Evolutionary conservation across 768 basidiomycete species (phyloP).

Genomic region (Tulasnella sp.): DNA sequence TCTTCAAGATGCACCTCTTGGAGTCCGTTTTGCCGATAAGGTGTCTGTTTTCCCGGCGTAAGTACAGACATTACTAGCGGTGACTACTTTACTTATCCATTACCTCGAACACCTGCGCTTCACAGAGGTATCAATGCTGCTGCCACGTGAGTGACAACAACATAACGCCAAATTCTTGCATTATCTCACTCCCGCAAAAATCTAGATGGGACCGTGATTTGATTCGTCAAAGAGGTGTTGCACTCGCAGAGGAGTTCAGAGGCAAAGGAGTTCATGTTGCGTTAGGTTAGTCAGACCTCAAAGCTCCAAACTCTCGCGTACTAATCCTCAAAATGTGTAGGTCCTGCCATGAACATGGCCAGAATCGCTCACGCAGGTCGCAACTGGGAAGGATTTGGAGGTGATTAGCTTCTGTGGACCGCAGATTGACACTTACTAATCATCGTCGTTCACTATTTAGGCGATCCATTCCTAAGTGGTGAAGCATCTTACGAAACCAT

Average conservation of each 20-base stretch:
- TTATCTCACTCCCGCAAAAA: constrained; percentile 2
- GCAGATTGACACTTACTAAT: neutral
- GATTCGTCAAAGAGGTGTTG: constrained; percentile 59
- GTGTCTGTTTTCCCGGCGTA: constrained; percentile 73
- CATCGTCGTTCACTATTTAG: constrained; percentile 38
- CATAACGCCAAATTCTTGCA: no score
- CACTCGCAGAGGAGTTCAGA: constrained; percentile 71
- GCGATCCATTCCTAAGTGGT: constrained; percentile 76
- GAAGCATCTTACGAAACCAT: constrained; percentile 67
- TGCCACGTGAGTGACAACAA: constrained; percentile 55
- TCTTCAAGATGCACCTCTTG: constrained; percentile 56
- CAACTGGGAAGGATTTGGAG: constrained; percentile 70
- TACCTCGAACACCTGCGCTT: no score
- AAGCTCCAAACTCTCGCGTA: constrained; percentile 1
- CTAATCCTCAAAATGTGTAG: constrained; percentile 32
- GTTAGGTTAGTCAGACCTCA: constrained; percentile 29
- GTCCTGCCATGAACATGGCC: constrained; percentile 61
- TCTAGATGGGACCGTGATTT: constrained; percentile 56
- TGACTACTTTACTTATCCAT: no score
- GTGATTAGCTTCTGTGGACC: neutral
- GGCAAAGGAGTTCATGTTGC: constrained; percentile 76
- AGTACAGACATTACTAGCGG: no score
- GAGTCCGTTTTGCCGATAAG: constrained; percentile 61
- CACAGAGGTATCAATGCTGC: constrained; percentile 73
- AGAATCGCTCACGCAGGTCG: constrained; percentile 53